A percentile compares a stretch with the other conserved stretches of the same genome.
Conservation (phyloP, 495 filamentous ascomycete genomes). For the Chaetomium fimeti region DNA sequence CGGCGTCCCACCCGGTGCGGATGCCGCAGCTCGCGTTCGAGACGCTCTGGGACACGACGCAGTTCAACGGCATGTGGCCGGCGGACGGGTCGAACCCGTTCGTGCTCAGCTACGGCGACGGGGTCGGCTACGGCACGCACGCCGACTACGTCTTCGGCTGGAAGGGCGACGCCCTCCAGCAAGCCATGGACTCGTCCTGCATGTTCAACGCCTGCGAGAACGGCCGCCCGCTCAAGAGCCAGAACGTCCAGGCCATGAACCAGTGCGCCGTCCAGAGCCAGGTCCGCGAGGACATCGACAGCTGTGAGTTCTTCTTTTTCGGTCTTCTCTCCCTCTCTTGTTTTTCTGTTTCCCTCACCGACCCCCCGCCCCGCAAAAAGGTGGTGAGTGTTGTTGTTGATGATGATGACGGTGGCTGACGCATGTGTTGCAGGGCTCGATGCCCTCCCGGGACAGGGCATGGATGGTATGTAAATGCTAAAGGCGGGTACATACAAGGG, state of each 20-base stretch:
- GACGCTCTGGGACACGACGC: constrained; percentile 52
- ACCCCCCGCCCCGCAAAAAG: no score
- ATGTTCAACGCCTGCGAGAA: constrained; percentile 50
- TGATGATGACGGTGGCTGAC: background rate
- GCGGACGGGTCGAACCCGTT: constrained; percentile 48
- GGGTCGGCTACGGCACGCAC: constrained; percentile 46
- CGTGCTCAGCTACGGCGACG: constrained; percentile 37
- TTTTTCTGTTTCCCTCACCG: background rate
- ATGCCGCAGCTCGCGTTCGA: constrained; percentile 53
- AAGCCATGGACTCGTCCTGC: constrained; percentile 49
- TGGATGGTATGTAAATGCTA: background rate
- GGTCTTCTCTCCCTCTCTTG: background rate
- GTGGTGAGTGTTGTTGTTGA: background rate
- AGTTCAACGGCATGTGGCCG: constrained; percentile 51
- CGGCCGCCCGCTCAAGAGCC: constrained; percentile 43
- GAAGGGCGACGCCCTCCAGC: constrained; percentile 48
- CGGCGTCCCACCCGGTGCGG: constrained; percentile 50
- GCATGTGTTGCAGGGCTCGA: constrained; percentile 1
- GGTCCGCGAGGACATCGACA: constrained; percentile 47
- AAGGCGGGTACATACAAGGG: background rate
- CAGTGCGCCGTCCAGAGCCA: constrained; percentile 45
- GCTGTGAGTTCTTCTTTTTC: constrained; percentile 44
- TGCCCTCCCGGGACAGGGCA: constrained; percentile 16
- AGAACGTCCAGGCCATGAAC: constrained; percentile 45
- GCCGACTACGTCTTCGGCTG: constrained; percentile 52